Evolutionary conservation across 2,329 filamentous ascomycete species (phyloP).

Genomic region (Pyrenophora graminea): DNA sequence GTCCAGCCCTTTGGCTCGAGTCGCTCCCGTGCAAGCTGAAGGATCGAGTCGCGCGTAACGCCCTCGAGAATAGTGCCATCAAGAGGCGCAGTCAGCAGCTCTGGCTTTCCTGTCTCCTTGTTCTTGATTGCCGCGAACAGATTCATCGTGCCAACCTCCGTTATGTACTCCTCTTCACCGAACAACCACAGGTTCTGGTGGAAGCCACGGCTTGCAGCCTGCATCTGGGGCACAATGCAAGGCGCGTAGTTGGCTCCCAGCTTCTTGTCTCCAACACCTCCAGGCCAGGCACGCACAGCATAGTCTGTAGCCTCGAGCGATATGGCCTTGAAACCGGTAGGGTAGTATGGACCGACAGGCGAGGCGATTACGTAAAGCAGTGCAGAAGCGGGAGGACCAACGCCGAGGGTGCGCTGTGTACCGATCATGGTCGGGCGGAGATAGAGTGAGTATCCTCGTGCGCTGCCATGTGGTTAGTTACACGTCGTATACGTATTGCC

Average conservation of each 20-base stretch:
- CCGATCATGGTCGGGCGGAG: constrained; percentile 96
- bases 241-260: constrained; percentile 99
- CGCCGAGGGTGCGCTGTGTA: constrained; percentile 90
- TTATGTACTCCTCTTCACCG: constrained; percentile 91
- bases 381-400: constrained; percentile 88
- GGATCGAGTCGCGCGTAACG: constrained; percentile 88
- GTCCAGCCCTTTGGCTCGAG: constrained; percentile 86
- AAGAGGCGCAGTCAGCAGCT: constrained; percentile 91
- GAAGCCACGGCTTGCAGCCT: constrained; percentile 88
- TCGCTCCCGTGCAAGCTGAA: constrained; percentile 82
- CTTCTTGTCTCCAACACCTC: constrained; percentile 97
- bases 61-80: constrained; percentile 97
- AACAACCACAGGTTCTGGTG: constrained; percentile 99
- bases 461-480: constrained; percentile 41
- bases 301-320: constrained; percentile 95
- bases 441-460: constrained; percentile 89
- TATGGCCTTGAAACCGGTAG: constrained; percentile 96
- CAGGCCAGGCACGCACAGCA: constrained; percentile 95
- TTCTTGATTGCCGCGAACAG: constrained; percentile 86
- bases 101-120: constrained; percentile 85
- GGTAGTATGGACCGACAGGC: constrained; percentile 96
- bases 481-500: background rate
- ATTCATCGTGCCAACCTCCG: constrained; percentile 99
- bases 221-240: constrained; percentile 93
- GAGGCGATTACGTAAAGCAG: constrained; percentile 94